Conservation (phyloP, 805 yeast species). For the Teunomyces tritomae region DNA sequence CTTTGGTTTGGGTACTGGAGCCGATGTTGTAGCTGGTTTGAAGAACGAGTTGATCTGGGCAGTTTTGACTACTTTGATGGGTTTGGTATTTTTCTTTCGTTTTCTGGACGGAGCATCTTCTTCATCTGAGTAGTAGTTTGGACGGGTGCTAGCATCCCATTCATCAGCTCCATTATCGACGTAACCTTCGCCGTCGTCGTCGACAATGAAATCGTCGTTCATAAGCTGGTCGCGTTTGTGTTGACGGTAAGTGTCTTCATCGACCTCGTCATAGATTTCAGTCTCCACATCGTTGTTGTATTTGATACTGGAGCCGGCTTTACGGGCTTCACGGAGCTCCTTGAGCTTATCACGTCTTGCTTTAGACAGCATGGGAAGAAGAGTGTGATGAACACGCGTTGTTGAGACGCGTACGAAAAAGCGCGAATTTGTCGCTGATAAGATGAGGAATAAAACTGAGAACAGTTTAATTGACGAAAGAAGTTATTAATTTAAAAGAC, state of each 20-base stretch:
- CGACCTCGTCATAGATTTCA: conserved; percentile 81
- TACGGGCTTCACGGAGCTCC: conserved; percentile 62
- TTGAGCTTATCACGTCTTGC: conserved; percentile 50
- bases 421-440: too few relatives aligned
- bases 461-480: neutral
- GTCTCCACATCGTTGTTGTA: conserved; percentile 45
- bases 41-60: conserved; percentile 54
- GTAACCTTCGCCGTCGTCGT: conserved; percentile 91
- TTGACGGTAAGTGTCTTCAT: conserved; percentile 72
- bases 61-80: conserved; percentile 38
- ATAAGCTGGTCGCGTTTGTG: conserved; percentile 77
- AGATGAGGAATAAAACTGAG: neutral
- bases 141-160: conserved; percentile 61
- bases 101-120: conserved; percentile 36
- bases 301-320: conserved; percentile 47
- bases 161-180: conserved; percentile 92
- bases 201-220: conserved; percentile 91
- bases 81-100: conserved; percentile 30
- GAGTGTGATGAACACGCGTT: neutral
- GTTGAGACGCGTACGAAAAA: neutral
- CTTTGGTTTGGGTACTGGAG: conserved; percentile 37
- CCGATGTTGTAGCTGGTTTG: conserved; percentile 36
- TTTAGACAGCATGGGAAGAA: conserved; percentile 29
- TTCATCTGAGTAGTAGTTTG: conserved; percentile 56
- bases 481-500: neutral